Percentiles rank a stretch among this genome's conserved stretches.
These are phyloP conservation scores for Solanum chiquidenum DNA, from an alignment of 257 asterid genomes.

Conservation along the genomic window DNA sequence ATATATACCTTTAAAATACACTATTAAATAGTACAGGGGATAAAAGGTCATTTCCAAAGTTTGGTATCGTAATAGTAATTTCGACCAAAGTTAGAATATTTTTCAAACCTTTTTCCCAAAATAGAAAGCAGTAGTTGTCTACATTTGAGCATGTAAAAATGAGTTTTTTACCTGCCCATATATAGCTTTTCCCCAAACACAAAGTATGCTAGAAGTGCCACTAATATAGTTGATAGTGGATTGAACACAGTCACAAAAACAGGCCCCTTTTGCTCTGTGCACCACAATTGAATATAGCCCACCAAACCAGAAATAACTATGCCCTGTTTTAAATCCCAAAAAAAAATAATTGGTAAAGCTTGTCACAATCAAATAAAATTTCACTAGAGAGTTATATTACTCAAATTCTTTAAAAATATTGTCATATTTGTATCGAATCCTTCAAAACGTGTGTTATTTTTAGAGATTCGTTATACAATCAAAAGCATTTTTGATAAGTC, in stretches of 20 bases:
- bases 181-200: constrained; percentile 56
- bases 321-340: constrained; percentile 25
- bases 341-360: too few relatives aligned
- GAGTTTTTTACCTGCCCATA: constrained; percentile 44
- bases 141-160: too few relatives aligned
- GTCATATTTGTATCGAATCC: background rate
- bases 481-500: background rate
- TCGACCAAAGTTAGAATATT: too few relatives aligned
- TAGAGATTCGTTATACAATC: rapidly evolving
- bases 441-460: background rate
- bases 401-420: background rate
- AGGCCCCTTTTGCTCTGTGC: constrained; percentile 67
- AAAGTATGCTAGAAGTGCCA: constrained; percentile 48
- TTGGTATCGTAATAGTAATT: too few relatives aligned
- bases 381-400: background rate
- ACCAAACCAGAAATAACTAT: constrained; percentile 57
- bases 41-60: too few relatives aligned
- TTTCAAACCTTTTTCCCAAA: too few relatives aligned
- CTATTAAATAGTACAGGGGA: too few relatives aligned
- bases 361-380: background rate
- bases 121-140: too few relatives aligned
- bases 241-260: constrained; percentile 76
- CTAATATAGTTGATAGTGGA: constrained; percentile 54
- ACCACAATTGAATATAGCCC: constrained; percentile 44
- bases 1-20: too few relatives aligned